Conservation (phyloP, 2,329 filamentous ascomycete genomes). For the Trichoderma sp. region DNA sequence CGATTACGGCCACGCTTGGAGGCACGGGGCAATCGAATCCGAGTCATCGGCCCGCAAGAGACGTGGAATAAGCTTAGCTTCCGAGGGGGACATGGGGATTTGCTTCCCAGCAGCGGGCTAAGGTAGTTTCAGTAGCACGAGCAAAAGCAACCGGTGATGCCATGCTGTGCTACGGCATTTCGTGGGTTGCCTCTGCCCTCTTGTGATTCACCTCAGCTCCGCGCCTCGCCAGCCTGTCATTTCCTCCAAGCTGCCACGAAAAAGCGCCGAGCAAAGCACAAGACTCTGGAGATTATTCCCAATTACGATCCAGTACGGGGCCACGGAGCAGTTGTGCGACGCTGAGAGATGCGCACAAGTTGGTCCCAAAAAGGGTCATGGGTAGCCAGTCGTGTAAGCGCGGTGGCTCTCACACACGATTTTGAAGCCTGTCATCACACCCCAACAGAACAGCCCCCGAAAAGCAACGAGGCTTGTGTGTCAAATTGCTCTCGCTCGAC, state of each 20-base stretch:
- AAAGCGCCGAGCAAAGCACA: not conserved
- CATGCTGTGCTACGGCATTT: not conserved
- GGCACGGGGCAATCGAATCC: conserved; percentile 18
- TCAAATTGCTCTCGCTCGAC: not conserved
- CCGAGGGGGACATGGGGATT: conserved; percentile 3
- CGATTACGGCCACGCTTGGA: not conserved
- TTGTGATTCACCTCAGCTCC: conserved; percentile 15
- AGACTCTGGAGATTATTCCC: not conserved
- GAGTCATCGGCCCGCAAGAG: conserved; percentile 18
- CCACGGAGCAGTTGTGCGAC: not conserved
- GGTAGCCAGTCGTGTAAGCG: conserved; percentile 8
- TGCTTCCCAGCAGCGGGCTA: not conserved
- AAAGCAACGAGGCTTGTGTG: not conserved
- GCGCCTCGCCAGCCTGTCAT: conserved; percentile 2
- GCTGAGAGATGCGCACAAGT: not conserved
- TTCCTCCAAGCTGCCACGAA: not conserved
- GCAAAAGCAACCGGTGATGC: not conserved
- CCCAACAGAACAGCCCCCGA: not conserved
- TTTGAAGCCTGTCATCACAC: not conserved
- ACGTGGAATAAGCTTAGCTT: conserved; percentile 10
- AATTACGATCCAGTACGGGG: conserved; percentile 3
- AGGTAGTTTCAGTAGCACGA: not conserved
- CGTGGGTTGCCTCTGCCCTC: not conserved
- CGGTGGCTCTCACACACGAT: not conserved
- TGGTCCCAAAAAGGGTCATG: conserved; percentile 5